Evolutionary conservation across 306 rosid species (phyloP), one percentile per base, ranked within the genome.

Genomic region (Castanopsis chinensis): DNA sequence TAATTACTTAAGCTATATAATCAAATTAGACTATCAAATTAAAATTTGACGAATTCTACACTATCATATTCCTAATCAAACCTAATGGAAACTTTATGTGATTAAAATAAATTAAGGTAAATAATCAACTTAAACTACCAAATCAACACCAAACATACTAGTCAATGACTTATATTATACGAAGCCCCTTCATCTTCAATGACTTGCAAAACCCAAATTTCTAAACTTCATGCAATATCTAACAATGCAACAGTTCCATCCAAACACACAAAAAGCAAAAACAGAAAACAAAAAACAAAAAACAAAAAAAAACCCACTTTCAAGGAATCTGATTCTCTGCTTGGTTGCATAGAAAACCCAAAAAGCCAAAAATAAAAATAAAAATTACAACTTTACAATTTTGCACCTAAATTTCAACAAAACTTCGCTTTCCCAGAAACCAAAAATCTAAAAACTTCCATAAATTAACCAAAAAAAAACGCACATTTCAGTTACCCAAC

Each of bases 1-100:
- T 76, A 67, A 80, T 33, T 17, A 7, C 75, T 41, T 59, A 68
- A 83, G 19, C 51, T 15, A 69, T 35, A 81, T 23, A 86, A 79
- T 19, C 23, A 18, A 17, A 19, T 35, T 6, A 58, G 14, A 41
- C 25, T 25, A 49, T n/a, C 27, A 35, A 68, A 33, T 33, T 20
- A 35, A 67, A n/a, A n/a, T n/a, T 33, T 10, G 4, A 25, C 23
- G 19, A 35, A 68, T 33, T 8, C 15, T 4, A 13, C n/a, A 33
- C 27, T 8, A 6, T 68, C 15, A 7, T 9, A 33, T 35, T 68
- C 23, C 51, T 35, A 35, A 9, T 68, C 52, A 68, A 68, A 65
- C 3, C 25, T 5, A 67, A 18, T 3, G 21, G 19, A 21, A 32
- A 19, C n/a, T 35, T 49, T 49, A 12, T 49, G 17, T 49, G 5